Evolutionary conservation across 2,329 filamentous ascomycete species (phyloP).

Genomic region (Lojkania enalia): DNA sequence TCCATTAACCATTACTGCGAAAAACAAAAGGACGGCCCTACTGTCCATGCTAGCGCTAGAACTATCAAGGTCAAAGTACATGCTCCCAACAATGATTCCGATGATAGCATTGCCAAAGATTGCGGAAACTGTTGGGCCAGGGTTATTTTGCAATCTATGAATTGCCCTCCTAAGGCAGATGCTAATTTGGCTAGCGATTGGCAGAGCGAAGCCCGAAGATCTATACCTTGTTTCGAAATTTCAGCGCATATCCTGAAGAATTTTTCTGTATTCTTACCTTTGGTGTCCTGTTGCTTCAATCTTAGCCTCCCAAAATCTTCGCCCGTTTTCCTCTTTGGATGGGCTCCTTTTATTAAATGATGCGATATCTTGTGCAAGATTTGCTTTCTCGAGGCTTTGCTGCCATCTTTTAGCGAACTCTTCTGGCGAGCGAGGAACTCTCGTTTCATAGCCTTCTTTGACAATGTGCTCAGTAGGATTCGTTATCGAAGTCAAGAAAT

Average conservation of each 20-base stretch:
- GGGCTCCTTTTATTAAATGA: too few species aligned
- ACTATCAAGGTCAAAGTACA: constrained; percentile 58
- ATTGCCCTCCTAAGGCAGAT: too few species aligned
- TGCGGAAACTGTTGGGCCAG: background rate
- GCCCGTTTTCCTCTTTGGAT: too few species aligned
- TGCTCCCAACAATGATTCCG: constrained; percentile 61
- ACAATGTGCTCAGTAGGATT: constrained; percentile 44
- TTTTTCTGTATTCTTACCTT: too few species aligned
- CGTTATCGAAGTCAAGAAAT: constrained; percentile 75
- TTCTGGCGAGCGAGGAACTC: constrained; percentile 47
- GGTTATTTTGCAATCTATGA: background rate
- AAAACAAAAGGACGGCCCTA: constrained; percentile 59
- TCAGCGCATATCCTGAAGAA: too few species aligned
- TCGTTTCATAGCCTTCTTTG: constrained; percentile 41
- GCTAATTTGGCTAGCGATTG: too few species aligned
- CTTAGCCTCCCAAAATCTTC: too few species aligned
- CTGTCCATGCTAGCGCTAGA: constrained; percentile 57
- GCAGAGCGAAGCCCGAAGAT: too few species aligned
- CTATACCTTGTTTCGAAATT: too few species aligned
- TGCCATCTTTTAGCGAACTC: constrained; percentile 55
- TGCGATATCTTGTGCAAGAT: too few species aligned
- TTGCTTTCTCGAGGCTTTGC: constrained; percentile 11
- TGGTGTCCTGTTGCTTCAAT: too few species aligned
- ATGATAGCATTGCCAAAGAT: constrained; percentile 54
- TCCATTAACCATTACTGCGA: constrained; percentile 58